Base-by-base conservation (phyloP, 1,139 yeast genomes). In the Scheffersomyces cryptocercus region DNA sequence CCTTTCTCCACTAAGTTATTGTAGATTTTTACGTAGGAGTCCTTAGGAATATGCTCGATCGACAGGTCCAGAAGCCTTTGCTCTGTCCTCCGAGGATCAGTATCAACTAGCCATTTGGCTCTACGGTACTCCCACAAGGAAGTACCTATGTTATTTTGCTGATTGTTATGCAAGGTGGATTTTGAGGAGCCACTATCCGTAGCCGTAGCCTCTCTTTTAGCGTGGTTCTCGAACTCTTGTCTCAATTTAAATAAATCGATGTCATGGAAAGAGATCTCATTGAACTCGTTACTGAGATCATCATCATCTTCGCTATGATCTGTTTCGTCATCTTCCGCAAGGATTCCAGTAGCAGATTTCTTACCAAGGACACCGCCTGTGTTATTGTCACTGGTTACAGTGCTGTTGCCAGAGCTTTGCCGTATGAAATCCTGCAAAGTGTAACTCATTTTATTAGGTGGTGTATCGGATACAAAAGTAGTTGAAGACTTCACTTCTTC, bases 111-210 rank as follows among this genome's bases (percentile, higher is more conserved):
- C 95, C 95, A 85, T 42, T 79, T 72, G 8, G 62, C 57, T 41
- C 90, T 69, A 48, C 88, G 76, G 44, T 68, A 64, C 42, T 75
- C 74, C 91, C 90, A 86, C 20, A 84, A 67, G 4, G 64, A 59
- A 20, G 73, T 73, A 5, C 88, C 90, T 4, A 71, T 55, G 24
- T 52, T 49, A 3, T 31, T 40, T 3, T 28, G 35, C 15, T 14
- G 35, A 13, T 14, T 31, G 24, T 14, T 36, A 16, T 37, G 43
- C 10, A 44, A 37, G 3, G 55, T 48, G 4, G 52, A 34, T 30
- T 48, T 45, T 7, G 57, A 48, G 12, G 50, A 50, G 5, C 10
- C 35, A 13, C 35, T 14, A n/a, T 31, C 35, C 35, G 20, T 31
- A 14, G 35, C 24, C 4, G 35, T 11, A 11, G 35, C 15, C 20